Base-by-base conservation (phyloP, 768 basidiomycete species). In the Suillus decipiens region DNA sequence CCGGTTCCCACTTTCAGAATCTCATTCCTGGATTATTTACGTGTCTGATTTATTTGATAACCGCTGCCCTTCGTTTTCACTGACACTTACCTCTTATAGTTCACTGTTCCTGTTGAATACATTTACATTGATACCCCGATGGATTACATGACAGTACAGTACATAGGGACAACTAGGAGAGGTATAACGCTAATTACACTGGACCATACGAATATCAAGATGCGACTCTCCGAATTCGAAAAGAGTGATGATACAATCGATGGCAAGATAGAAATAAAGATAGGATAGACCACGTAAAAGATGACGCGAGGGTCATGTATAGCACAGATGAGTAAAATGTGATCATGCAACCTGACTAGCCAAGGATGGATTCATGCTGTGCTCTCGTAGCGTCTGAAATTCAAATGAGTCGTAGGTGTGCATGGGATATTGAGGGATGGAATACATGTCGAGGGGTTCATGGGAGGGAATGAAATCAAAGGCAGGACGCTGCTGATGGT, bases 371-470 rank as follows among this genome's bases (percentile, higher is more conserved):
- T 43, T 56, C 36, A 65, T 59, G 64, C 63, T 65, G 36, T 77
- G 73, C 54, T 75, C 77, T 22, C 68, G 73, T 15, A 75, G 63
- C 22, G 68, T 60, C 62, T 75, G 77, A 24, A 76, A 74, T n/a
- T 72, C 77, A 56, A 76, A 70, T 19, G 73, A 64, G 63, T 79
- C 77, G 43, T 70, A 73, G 19, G 73, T 61, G 57, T 65, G 48
- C 11, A 68, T 60, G 36, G 64, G 15, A 31, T 66, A 71, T 24
- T 65, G 33, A 19, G 70, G 39, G 36, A 65, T 19, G 15, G 64
- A 57, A 24, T 65, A 67, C n/a, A 71, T 59, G 39, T 72, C 70
- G 10, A 65, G 48, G 31, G 68, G 59, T 17, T 68, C 73, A 3
- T 60, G 54, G 4, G 73, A 60, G 36, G 64, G 72, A 39, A 51